A percentile compares a stretch with the other conserved stretches of the same genome.
Evolutionary conservation across 2,329 filamentous ascomycete species (phyloP).

Genomic region (Scolecobasidium constrictum): DNA sequence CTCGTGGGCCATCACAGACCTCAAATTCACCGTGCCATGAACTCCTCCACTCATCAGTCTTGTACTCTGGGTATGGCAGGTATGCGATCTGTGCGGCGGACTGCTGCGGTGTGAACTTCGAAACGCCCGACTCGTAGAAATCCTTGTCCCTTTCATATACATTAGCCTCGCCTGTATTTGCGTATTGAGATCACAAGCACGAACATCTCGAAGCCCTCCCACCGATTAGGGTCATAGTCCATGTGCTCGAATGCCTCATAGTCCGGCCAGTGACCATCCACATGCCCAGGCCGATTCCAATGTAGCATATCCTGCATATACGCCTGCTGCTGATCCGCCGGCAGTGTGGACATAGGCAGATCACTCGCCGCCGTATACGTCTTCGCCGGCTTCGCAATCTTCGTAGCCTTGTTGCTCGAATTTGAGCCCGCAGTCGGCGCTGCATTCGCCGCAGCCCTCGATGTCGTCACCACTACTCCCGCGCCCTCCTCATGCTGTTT

Average conservation of each 20-base stretch:
- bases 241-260: conserved; percentile 30
- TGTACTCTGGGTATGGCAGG: conserved; percentile 63
- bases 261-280: conserved; percentile 32
- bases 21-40: conserved; percentile 47
- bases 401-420: neutral
- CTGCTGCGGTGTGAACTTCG: conserved; percentile 29
- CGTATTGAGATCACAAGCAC: conserved; percentile 6
- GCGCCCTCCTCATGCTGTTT: conserved; percentile 2
- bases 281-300: conserved; percentile 25
- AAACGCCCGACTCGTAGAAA: conserved; percentile 18
- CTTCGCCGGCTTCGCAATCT: neutral
- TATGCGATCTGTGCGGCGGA: conserved; percentile 33
- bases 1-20: conserved; percentile 52
- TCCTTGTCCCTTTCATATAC: conserved; percentile 23
- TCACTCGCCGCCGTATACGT: neutral
- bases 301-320: conserved; percentile 31
- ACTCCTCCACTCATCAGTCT: conserved; percentile 48
- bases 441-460: neutral
- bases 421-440: neutral
- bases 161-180: neutral
- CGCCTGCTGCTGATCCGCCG: conserved; percentile 14
- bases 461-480: neutral
- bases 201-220: conserved; percentile 33
- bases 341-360: neutral
- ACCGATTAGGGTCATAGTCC: conserved; percentile 37